Percentiles rank a stretch among this genome's conserved stretches.
Evolutionary conservation across 2,329 filamentous ascomycete genomes (phyloP).

Genomic region (Byssoonygena ceratinophila): DNA sequence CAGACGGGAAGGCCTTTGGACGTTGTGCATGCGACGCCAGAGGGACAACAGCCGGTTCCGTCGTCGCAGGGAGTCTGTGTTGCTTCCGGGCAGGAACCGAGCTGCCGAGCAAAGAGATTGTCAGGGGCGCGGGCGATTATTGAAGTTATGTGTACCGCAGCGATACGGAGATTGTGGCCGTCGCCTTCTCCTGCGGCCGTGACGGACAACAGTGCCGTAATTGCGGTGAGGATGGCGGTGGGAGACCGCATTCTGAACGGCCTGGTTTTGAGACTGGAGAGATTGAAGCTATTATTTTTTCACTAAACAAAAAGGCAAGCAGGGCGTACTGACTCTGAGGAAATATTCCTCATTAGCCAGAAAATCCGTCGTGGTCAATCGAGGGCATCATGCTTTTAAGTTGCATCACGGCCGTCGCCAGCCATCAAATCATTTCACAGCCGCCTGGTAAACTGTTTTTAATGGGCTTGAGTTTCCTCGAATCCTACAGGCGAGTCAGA

Average conservation of each 20-base stretch:
- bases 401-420: no score
- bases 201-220: background rate
- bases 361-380: no score
- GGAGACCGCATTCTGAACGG: background rate
- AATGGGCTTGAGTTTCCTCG: no score
- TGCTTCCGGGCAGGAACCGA: slow-evolving; percentile 1
- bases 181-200: background rate
- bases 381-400: no score
- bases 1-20: slow-evolving; percentile 2
- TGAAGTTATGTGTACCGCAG: slow-evolving; percentile 5
- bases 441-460: no score
- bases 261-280: no score
- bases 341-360: no score
- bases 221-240: background rate
- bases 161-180: background rate
- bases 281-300: no score
- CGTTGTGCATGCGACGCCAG: background rate
- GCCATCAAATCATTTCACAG: no score
- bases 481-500: background rate
- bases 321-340: no score
- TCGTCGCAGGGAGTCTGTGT: slow-evolving; percentile 4
- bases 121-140: slow-evolving; percentile 3
- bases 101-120: slow-evolving; percentile 6
- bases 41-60: slow-evolving; percentile 7
- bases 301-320: no score